A percentile compares a stretch with the other conserved stretches of the same genome.
These are phyloP conservation scores for Colletotrichum tropicicola DNA, from an alignment of 2,329 filamentous ascomycete genomes.

Conservation along the genomic window DNA sequence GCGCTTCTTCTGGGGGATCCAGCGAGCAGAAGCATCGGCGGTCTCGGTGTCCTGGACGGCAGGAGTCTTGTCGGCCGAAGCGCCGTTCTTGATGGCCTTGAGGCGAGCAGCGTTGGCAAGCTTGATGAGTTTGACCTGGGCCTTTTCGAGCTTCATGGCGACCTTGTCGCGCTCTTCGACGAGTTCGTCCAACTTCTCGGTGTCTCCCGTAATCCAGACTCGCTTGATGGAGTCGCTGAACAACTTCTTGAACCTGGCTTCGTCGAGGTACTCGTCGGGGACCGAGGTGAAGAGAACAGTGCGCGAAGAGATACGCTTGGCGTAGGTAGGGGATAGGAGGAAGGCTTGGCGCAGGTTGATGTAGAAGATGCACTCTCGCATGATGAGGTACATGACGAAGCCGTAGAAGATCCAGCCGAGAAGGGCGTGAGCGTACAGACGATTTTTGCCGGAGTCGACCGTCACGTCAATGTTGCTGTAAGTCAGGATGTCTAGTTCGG, in stretches of 20 bases:
- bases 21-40: conserved; percentile 72
- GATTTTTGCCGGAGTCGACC: conserved; percentile 61
- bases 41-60: conserved; percentile 71
- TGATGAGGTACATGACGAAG: conserved; percentile 89
- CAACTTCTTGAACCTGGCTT: conserved; percentile 78
- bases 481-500: conserved; percentile 79
- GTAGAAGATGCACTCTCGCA: conserved; percentile 89
- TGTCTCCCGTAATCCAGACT: conserved; percentile 85
- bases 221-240: conserved; percentile 85
- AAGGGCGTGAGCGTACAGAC: conserved; percentile 84
- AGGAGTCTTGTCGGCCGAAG: conserved; percentile 47
- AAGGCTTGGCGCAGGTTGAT: conserved; percentile 95
- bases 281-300: conserved; percentile 92
- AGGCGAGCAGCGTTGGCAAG: conserved; percentile 76
- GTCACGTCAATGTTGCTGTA: conserved; percentile 77
- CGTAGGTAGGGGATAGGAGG: conserved; percentile 83
- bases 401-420: conserved; percentile 84
- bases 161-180: conserved; percentile 84
- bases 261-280: conserved; percentile 79
- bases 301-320: conserved; percentile 86
- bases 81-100: conserved; percentile 73
- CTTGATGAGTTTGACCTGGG: conserved; percentile 87
- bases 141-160: conserved; percentile 83
- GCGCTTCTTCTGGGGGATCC: conserved; percentile 77
- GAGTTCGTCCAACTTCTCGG: conserved; percentile 79